Conservation (phyloP, 2,329 filamentous ascomycete genomes). For the Chaetothyriales sp. region DNA sequence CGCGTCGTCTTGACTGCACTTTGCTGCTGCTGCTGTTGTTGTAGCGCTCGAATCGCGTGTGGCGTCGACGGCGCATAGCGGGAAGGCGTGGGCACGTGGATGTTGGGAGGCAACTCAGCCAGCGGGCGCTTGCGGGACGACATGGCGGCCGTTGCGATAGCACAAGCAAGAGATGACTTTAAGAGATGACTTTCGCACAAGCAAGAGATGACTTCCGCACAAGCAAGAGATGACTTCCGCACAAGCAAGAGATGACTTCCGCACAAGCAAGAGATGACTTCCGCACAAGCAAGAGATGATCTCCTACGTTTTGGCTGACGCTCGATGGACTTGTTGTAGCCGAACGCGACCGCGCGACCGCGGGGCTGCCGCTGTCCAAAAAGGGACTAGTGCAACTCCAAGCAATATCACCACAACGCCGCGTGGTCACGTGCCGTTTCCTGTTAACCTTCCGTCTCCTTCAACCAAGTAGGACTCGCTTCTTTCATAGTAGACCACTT, state of each 20-base stretch:
- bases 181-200: too few relatives aligned
- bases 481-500: background rate
- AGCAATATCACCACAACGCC: background rate
- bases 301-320: too few relatives aligned
- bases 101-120: conserved; percentile 4
- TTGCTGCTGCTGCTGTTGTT: conserved; percentile 19
- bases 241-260: too few relatives aligned
- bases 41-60: conserved; percentile 40
- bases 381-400: background rate
- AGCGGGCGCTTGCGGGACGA: conserved; percentile 10
- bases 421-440: conserved; percentile 3
- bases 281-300: too few relatives aligned
- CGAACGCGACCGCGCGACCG: too few relatives aligned
- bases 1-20: conserved; percentile 8
- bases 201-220: too few relatives aligned
- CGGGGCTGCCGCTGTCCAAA: background rate
- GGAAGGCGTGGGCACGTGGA: conserved; percentile 16
- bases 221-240: too few relatives aligned
- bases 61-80: conserved; percentile 39
- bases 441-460: background rate
- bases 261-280: too few relatives aligned
- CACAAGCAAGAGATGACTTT: too few relatives aligned
- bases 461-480: background rate
- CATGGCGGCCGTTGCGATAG: conserved; percentile 4
- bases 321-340: too few relatives aligned